Evolutionary conservation across 2,329 filamentous ascomycete genomes (phyloP).

Genomic region (Aspergillus aculeatinus): DNA sequence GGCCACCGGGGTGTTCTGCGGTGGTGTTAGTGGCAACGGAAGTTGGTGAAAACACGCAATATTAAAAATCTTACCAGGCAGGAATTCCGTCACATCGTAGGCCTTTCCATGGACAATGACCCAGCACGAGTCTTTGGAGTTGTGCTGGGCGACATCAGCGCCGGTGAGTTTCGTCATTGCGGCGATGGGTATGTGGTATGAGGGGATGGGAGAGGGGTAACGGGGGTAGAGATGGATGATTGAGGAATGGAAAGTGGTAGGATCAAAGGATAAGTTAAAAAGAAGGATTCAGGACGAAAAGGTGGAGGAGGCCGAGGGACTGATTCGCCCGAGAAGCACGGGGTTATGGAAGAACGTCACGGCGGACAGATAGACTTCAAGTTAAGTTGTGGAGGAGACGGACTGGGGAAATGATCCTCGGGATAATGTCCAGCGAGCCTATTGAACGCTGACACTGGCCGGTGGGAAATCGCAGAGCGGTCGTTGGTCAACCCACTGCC

Average conservation of each 20-base stretch:
- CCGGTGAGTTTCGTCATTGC: conserved; percentile 48
- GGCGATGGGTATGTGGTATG: conserved; percentile 16
- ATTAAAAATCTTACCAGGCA: conserved; percentile 58
- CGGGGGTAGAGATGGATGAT: conserved; percentile 5
- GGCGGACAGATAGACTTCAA: too few relatives aligned
- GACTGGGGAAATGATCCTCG: neutral
- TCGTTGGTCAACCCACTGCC: too few relatives aligned
- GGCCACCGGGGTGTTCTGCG: conserved; percentile 81
- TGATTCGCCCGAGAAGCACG: neutral
- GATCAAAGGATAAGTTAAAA: conserved; percentile 6
- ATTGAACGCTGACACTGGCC: neutral
- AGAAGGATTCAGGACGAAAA: neutral
- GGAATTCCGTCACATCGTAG: conserved; percentile 86
- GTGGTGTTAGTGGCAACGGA: neutral
- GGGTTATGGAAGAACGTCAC: neutral
- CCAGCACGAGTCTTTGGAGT: conserved; percentile 82
- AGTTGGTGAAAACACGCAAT: neutral
- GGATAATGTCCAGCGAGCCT: neutral
- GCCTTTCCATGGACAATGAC: conserved; percentile 84
- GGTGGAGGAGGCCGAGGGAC: neutral
- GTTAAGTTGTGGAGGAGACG: neutral
- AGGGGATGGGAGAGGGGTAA: neutral
- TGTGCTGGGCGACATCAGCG: conserved; percentile 69
- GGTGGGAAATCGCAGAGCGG: too few relatives aligned
- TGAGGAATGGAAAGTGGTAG: neutral